Percentiles rank a stretch among this genome's conserved stretches.
phyloP scores from a whole-genome alignment of 164 flowering plant species.

The Macadamia integrifolia region DNA sequence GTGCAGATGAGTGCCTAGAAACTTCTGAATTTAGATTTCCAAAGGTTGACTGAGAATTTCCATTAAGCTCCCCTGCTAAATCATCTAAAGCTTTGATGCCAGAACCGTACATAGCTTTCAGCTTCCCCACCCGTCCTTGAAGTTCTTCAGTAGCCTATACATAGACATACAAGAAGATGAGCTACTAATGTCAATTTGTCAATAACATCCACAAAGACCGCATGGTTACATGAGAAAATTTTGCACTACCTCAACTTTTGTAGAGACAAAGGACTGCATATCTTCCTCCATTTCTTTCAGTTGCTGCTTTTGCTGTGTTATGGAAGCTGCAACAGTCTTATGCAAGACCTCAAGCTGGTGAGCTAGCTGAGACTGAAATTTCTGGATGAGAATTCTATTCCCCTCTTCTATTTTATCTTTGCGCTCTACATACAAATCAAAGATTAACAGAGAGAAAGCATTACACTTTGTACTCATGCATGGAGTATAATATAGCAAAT shows the following conservation, averaged over 20 bases:
- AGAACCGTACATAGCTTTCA: conserved; percentile 65
- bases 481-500: background rate
- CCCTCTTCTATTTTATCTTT: conserved; percentile 94
- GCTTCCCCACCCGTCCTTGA: conserved; percentile 49
- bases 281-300: conserved; percentile 91
- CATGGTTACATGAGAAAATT: background rate
- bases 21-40: conserved; percentile 67
- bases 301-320: conserved; percentile 79
- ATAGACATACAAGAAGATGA: conserved; percentile 2
- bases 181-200: background rate
- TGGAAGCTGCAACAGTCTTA: conserved; percentile 71
- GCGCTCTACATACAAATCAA: conserved; percentile 41
- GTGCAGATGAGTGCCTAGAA: conserved; percentile 65
- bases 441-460: background rate
- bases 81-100: conserved; percentile 77
- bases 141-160: conserved; percentile 89
- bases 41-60: conserved; percentile 66
- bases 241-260: conserved; percentile 64
- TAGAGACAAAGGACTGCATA: conserved; percentile 83
- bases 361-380: conserved; percentile 69
- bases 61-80: conserved; percentile 76
- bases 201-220: background rate
- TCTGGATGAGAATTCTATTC: conserved; percentile 62
- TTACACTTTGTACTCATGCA: background rate
- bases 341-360: conserved; percentile 89